Evolutionary conservation across 305 asterid genomes (phyloP).

Genomic region (Fraxinus xanthoxyloides): DNA sequence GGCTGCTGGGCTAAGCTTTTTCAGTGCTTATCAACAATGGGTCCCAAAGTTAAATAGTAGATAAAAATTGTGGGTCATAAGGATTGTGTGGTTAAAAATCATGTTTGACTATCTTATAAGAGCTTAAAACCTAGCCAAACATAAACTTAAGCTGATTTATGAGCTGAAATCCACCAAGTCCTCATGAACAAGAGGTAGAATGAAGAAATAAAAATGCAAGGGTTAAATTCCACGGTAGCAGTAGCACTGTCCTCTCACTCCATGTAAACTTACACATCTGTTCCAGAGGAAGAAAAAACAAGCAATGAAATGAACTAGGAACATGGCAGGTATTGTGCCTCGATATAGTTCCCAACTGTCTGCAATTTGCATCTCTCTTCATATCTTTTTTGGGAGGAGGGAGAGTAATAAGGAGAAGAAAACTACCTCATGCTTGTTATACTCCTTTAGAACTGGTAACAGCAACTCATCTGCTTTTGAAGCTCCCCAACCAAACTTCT

Average conservation of each 20-base stretch:
- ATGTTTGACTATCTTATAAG: neutral
- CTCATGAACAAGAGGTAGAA: neutral
- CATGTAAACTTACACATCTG: neutral
- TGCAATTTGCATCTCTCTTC: neutral
- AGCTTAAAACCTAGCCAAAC: neutral
- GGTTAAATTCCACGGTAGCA: neutral
- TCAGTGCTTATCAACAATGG: neutral
- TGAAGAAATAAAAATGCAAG: neutral
- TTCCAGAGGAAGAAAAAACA: neutral
- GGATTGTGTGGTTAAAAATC: neutral
- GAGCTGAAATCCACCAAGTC: neutral
- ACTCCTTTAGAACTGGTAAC: conserved; percentile 84
- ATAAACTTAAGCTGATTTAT: neutral
- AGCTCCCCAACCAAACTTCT: conserved; percentile 84
- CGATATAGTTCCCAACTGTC: neutral
- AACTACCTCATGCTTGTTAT: conserved; percentile 82
- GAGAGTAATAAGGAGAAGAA: conserved; percentile 11
- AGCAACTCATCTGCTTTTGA: conserved; percentile 86
- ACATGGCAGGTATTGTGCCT: neutral
- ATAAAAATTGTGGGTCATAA: neutral
- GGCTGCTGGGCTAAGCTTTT: neutral
- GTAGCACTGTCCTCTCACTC: neutral
- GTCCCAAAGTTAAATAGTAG: neutral
- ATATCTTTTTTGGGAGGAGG: neutral
- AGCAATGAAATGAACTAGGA: neutral